Conservation (phyloP, 371 early-diverging fungal species). For the Syncephalis plumigaleata region DNA sequence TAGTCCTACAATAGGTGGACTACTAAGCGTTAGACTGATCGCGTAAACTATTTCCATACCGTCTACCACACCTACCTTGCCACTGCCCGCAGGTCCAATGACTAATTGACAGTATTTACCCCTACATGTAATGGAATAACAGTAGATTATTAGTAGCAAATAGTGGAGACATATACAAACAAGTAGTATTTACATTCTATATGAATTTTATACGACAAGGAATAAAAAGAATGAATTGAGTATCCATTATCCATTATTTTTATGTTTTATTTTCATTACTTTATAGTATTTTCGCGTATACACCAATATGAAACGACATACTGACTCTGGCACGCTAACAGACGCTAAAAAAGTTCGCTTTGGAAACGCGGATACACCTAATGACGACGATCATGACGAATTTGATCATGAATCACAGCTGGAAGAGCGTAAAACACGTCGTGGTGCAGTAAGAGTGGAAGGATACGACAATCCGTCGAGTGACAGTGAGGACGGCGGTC, state of each 20-base stretch:
- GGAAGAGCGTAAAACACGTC: slow-evolving; percentile 24
- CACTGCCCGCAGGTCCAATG: slow-evolving; percentile 95
- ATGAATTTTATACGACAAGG: no score
- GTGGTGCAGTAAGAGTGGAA: slow-evolving; percentile 28
- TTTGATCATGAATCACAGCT: slow-evolving; percentile 24
- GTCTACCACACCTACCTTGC: slow-evolving; percentile 42
- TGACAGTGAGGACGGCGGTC: slow-evolving; percentile 18
- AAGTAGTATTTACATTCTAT: no score
- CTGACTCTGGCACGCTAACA: no score
- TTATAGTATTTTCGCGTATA: no score
- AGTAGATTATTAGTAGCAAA: no score
- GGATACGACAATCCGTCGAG: slow-evolving; percentile 30
- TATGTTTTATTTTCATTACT: no score
- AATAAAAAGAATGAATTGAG: no score
- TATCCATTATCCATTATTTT: no score
- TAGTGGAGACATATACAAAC: no score
- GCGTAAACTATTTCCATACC: not conserved
- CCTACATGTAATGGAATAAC: no score
- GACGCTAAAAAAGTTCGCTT: no score
- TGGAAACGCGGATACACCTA: not conserved
- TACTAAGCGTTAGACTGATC: slow-evolving; percentile 13
- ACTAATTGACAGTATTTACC: slow-evolving; percentile 90
- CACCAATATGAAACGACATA: no score
- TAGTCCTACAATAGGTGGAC: slow-evolving; percentile 92
- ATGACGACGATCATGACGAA: slow-evolving; percentile 11